Evolutionary conservation across 2,329 filamentous ascomycete genomes (phyloP), one percentile per base, ranked within the genome.

Genomic region (Rhynchosporium graminicola): DNA sequence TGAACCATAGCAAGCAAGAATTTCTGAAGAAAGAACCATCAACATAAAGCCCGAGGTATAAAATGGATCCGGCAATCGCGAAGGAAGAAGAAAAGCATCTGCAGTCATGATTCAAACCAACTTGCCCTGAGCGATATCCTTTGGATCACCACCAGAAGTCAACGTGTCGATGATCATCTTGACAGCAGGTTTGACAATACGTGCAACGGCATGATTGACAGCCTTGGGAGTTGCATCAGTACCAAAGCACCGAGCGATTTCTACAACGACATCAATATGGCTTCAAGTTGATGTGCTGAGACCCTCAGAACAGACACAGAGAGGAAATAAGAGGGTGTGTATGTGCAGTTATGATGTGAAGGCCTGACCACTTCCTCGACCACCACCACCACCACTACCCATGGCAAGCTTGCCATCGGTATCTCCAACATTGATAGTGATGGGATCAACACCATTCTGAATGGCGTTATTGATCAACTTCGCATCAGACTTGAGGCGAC

Each of bases 401-500:
- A 55, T 45, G 33, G 57, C 56, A 29, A 46, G 13, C n/a, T 29
- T 48, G 29, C 63, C 65, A 42, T 60, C 47, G 2, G 59, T 52
- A 20, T 64, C 67, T 20, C 67, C 70, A 50, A 73, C 70, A 3
- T 56, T 48, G 28, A 78, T 59, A 5, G 71, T 68, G 42, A 74
- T 75, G 3, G 76, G 76, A 64, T 79, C 76, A 54, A 72, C 63
- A 12, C 70, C 70, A 4, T 68, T 60, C 3, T 57, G 56, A n/a
- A 76, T 42, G 26, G 69, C 74, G 29, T 68, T 58, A 26, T 69
- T 69, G 59, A 79, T 77, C 60, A 74, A 63, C 62, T 75, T 76
- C 6, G 73, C 75, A 50, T 78, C 73, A 48, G 72, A 69, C 68
- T 77, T 78, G 65, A 78, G 69, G 13, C 73, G 72, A n/a, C 76